A percentile compares a stretch with the other conserved stretches of the same genome.
Evolutionary conservation across 2,329 filamentous ascomycete genomes (phyloP).

Genomic region (Neofusicoccum parvum): DNA sequence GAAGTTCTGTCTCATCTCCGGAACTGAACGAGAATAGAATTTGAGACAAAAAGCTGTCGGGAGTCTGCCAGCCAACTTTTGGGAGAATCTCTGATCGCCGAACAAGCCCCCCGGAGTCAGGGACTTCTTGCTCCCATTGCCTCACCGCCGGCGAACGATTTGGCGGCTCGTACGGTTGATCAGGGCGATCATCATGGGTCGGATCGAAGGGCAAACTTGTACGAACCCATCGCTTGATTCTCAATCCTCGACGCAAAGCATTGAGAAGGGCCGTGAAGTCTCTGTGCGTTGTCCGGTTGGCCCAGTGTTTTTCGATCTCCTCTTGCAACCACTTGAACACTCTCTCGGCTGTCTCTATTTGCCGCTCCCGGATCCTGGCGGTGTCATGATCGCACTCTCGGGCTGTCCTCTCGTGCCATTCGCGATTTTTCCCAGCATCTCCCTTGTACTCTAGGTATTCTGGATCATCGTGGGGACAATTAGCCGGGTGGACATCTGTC

Average conservation of each 20-base stretch:
- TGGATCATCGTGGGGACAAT: neutral
- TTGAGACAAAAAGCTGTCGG: too few relatives aligned
- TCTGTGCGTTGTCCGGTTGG: neutral
- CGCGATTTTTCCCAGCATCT: neutral
- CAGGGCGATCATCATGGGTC: neutral
- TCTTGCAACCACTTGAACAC: neutral
- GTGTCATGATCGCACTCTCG: neutral
- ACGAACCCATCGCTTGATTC: neutral
- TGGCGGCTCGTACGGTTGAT: neutral
- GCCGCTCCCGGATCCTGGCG: too few relatives aligned
- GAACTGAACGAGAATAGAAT: too few relatives aligned
- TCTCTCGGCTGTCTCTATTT: neutral
- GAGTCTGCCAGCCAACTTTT: neutral
- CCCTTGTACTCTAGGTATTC: neutral
- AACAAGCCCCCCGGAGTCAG: neutral
- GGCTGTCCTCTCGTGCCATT: neutral
- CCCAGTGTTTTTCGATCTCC: neutral
- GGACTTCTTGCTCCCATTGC: neutral
- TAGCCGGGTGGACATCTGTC: neutral
- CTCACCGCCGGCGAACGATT: neutral
- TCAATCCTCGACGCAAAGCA: neutral
- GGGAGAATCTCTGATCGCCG: neutral
- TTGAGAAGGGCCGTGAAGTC: neutral
- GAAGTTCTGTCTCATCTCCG: too few relatives aligned
- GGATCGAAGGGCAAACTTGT: neutral